These are phyloP conservation scores for Nakaseomyces kungkrabaensis DNA, from an alignment of 1,139 yeast species.

Conservation along the genomic window DNA sequence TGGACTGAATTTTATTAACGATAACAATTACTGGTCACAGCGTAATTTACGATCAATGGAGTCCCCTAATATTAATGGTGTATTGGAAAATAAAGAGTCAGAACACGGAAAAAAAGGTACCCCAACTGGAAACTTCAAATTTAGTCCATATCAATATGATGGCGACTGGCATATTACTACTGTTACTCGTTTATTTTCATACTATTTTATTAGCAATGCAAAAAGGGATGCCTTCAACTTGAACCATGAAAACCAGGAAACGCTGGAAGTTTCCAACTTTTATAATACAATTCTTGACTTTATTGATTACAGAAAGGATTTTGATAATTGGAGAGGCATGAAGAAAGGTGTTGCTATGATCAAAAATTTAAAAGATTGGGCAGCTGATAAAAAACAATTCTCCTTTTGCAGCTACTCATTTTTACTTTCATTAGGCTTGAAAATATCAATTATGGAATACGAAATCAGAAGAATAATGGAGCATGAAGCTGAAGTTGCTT, in stretches of 20 bases:
- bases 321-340: conserved; percentile 62
- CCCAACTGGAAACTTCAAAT: conserved; percentile 28
- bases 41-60: background rate
- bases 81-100: background rate
- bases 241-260: conserved; percentile 16
- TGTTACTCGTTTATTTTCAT: conserved; percentile 49
- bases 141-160: conserved; percentile 55
- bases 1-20: background rate
- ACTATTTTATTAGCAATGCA: conserved; percentile 46
- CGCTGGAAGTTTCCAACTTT: conserved; percentile 43
- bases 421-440: conserved; percentile 69
- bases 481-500: conserved; percentile 81
- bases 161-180: conserved; percentile 73
- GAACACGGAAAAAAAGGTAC: conserved; percentile 2
- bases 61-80: conserved; percentile 1
- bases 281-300: conserved; percentile 78
- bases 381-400: conserved; percentile 22
- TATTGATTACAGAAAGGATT: conserved; percentile 67
- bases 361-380: conserved; percentile 3
- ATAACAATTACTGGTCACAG: background rate
- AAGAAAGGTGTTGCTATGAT: background rate
- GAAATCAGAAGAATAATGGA: conserved; percentile 82
- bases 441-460: conserved; percentile 68
- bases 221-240: conserved; percentile 9
- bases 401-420: conserved; percentile 81